Base-by-base conservation (phyloP, 2,329 filamentous ascomycete genomes). In the Ophiocordyceps unilateralis region DNA sequence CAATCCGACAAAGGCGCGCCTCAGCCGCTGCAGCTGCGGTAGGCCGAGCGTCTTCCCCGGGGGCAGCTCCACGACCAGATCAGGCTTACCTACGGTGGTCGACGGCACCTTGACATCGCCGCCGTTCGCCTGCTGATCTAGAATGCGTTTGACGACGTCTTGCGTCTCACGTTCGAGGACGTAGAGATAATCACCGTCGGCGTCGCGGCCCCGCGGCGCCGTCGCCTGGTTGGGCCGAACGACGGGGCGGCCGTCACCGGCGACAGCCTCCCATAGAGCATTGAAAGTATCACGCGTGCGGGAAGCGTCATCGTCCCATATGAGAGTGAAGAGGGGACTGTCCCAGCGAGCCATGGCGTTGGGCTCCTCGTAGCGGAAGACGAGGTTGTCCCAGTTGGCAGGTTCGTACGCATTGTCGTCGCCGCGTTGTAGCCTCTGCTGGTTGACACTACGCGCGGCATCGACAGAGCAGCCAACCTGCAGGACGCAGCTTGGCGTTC, bases 331-430 rank as follows among this genome's bases (percentile, higher is more conserved):
- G 2, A 91, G 69, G 1, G 85, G 84, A 43, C 79, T 82, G 57
- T 93, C 84, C 85, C 85, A 93, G 38, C 83, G 67, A 2, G 74
- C 80, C 82, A 89, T 88, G 20, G 79, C 75, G 56, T 89, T 91
- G 14, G 85, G 84, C 61, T 93, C 84, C 60, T 93, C 84, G 56
- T 88, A 88, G 43, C 84, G 70, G 56, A 85, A 89, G 28, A 86
- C 75, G 11, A 88, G 69, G 51, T 87, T 86, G 49, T 87, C 81
- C 68, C 83, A 85, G 55, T 83, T 81, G 15, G 59, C 64, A 1
- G 62, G 63, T 38, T 67, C 65, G 48, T 78, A 78, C 0, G 70
- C 56, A 32, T 67, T 65, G 15, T 63, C 56, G 2, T 43, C 43
- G 17, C 49, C 47, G 19, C 44, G 17, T n/a, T 55, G 58, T 43